Base-by-base conservation (phyloP, 2,329 filamentous ascomycete species). In the Venturia pyrina region DNA sequence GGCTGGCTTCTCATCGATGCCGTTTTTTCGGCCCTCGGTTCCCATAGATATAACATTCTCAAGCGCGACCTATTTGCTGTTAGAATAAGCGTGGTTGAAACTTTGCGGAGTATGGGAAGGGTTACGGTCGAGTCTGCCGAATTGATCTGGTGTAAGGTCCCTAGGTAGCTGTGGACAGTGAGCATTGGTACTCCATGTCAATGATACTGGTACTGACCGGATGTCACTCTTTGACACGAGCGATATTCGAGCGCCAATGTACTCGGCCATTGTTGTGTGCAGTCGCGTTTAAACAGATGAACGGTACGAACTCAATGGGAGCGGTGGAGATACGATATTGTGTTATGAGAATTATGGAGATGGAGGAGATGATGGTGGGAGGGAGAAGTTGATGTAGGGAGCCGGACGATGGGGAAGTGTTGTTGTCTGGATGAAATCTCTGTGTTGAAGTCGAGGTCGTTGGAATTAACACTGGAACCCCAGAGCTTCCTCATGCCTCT, bases 141-240 rank as follows among this genome's bases (percentile, higher is more conserved):
- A 79, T 97, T 97, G 85, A 99, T 99, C 78, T 97, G 91, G 80
- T 97, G 92, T 64, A 99, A 87, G 65, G 90, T 93, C 71, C 95
- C 95, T 74, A 96, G 91, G 81, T 98, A 98, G 79, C 93, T 97
- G 74, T 67, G 68, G 10, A n/a, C 24, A 44, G n/a, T 62, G 19
- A 62, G 60, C n/a, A 62, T 21, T 28, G 43, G 40, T 43, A 44
- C 15, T 43, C 11, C 28, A 37, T 17, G 13, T 4, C 11, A n/a
- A 0, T 32, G 32, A 34, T 3, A 69, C 68, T 68, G 67, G 68
- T 66, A 79, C 87, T 75, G 84, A 96, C 90, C 93, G 90, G 80
- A 97, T 96, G 80, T 96, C 92, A 79, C 91, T 96, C 83, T 93
- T 96, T 68, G 93, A 97, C 79, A 97, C 95, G 80, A 97, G 87